These are phyloP conservation scores for Trichoderma koningii DNA, from an alignment of 2,329 filamentous ascomycete species.

Conservation along the genomic window DNA sequence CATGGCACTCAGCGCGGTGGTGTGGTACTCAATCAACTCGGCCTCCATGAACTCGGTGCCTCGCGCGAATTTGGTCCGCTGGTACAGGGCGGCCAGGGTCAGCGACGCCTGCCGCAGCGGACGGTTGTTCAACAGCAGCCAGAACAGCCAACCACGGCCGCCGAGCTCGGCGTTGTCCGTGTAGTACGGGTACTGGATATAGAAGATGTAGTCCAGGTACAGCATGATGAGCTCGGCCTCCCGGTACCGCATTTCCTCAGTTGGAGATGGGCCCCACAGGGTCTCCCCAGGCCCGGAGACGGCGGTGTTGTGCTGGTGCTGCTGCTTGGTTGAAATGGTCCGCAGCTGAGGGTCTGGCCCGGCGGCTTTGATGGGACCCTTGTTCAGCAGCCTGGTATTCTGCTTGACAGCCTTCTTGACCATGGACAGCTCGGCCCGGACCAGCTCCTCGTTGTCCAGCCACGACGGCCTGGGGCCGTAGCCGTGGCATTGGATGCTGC, in stretches of 20 bases:
- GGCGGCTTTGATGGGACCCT: slow-evolving; percentile 7
- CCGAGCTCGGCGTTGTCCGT: slow-evolving; percentile 15
- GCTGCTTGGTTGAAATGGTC: slow-evolving; percentile 3
- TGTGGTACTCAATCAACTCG: slow-evolving; percentile 19
- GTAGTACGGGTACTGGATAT: slow-evolving; percentile 23
- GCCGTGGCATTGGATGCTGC: slow-evolving; percentile 23
- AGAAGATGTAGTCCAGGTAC: slow-evolving; percentile 25
- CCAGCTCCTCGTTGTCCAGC: slow-evolving; percentile 17
- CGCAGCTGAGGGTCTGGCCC: slow-evolving; percentile 12
- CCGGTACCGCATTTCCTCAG: slow-evolving; percentile 21
- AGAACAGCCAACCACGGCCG: slow-evolving; percentile 23
- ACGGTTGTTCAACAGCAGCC: slow-evolving; percentile 19
- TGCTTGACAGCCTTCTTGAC: slow-evolving; percentile 22
- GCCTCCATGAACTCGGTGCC: slow-evolving; percentile 24
- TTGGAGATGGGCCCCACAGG: slow-evolving; percentile 21
- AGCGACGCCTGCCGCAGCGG: slow-evolving; percentile 17
- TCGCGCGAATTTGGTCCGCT: slow-evolving; percentile 22
- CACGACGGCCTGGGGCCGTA: slow-evolving; percentile 15
- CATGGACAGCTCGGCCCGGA: slow-evolving; percentile 22
- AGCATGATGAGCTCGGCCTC: slow-evolving; percentile 26
- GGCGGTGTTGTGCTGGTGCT: neutral
- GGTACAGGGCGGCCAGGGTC: slow-evolving; percentile 20
- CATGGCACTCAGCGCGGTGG: slow-evolving; percentile 21
- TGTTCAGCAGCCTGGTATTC: slow-evolving; percentile 15
- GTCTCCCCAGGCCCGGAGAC: slow-evolving; percentile 7